A percentile compares a stretch with the other conserved stretches of the same genome.
These are phyloP conservation scores for Zymoseptoria pseudotritici DNA, from an alignment of 2,329 filamentous ascomycete species.

Conservation along the genomic window DNA sequence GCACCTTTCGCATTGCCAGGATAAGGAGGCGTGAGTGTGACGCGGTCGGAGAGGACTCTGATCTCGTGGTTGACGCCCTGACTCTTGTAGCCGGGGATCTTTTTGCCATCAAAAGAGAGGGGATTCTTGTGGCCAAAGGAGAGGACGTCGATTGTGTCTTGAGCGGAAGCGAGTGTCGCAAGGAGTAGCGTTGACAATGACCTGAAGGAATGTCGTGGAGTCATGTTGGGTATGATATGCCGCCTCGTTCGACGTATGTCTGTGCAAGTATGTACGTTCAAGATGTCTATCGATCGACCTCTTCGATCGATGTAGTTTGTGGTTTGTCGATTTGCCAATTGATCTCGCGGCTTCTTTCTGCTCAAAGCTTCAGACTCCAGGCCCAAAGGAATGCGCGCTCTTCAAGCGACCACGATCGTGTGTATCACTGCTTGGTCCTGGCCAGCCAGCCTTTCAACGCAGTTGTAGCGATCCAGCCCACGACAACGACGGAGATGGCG, in stretches of 20 bases:
- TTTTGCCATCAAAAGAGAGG: constrained; percentile 37
- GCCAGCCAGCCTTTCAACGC: constrained; percentile 17
- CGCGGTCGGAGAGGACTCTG: constrained; percentile 71
- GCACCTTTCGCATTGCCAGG: constrained; percentile 80
- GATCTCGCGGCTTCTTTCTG: not conserved
- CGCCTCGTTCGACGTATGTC: not conserved
- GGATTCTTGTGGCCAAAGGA: constrained; percentile 62
- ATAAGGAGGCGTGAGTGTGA: constrained; percentile 82
- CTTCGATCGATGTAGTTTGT: not conserved
- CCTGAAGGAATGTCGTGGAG: constrained; percentile 1
- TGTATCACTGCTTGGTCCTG: constrained; percentile 5
- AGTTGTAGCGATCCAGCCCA: constrained; percentile 27
- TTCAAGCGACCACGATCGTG: not conserved
- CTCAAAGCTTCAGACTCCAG: not conserved
- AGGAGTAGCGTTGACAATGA: constrained; percentile 21
- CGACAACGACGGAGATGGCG: constrained; percentile 43
- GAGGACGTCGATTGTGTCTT: constrained; percentile 33
- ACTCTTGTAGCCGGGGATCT: constrained; percentile 50
- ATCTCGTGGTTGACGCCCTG: constrained; percentile 50
- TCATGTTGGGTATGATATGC: not conserved
- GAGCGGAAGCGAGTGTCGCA: constrained; percentile 19
- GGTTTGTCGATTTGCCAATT: not conserved
- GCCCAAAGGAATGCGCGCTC: not conserved
- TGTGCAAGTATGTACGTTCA: not conserved
- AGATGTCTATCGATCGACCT: not conserved